Percentiles rank a stretch among this genome's conserved stretches.
These are phyloP conservation scores for Chenopodium suecicum DNA, from an alignment of 148 eudicot genomes.

Conservation along the genomic window DNA sequence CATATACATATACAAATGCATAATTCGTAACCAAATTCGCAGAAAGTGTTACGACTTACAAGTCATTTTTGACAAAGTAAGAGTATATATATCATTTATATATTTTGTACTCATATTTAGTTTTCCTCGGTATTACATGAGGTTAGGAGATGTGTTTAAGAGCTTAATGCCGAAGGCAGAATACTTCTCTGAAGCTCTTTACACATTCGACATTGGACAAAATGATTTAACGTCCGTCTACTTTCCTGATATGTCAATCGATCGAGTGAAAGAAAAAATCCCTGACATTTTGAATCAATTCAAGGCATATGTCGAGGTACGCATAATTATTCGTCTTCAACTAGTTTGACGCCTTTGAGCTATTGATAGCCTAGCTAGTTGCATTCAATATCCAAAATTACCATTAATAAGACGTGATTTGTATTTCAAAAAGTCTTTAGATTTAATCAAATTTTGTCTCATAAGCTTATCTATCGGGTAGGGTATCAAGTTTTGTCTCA, in stretches of 20 bases:
- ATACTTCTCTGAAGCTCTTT: conserved; percentile 53
- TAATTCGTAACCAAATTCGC: not conserved
- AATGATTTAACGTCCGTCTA: conserved; percentile 55
- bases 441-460: too few species aligned
- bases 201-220: conserved; percentile 83
- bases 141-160: conserved; percentile 32
- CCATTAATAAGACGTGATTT: too few species aligned
- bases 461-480: too few species aligned
- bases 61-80: too few species aligned
- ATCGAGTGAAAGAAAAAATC: conserved; percentile 51
- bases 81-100: not conserved
- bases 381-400: too few species aligned
- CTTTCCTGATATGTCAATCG: conserved; percentile 38
- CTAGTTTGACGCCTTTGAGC: too few species aligned
- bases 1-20: not conserved
- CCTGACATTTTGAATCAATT: conserved; percentile 61
- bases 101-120: not conserved
- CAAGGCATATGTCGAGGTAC: not conserved
- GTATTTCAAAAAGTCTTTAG: too few species aligned
- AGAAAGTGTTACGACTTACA: too few species aligned
- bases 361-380: too few species aligned
- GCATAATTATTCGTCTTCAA: too few species aligned
- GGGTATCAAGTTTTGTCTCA: too few species aligned
- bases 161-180: conserved; percentile 38
- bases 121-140: not conserved